Percentiles rank a stretch among this genome's conserved stretches.
Conservation (phyloP, 129 eudicot genomes). For the Flaveria ramosissima region DNA sequence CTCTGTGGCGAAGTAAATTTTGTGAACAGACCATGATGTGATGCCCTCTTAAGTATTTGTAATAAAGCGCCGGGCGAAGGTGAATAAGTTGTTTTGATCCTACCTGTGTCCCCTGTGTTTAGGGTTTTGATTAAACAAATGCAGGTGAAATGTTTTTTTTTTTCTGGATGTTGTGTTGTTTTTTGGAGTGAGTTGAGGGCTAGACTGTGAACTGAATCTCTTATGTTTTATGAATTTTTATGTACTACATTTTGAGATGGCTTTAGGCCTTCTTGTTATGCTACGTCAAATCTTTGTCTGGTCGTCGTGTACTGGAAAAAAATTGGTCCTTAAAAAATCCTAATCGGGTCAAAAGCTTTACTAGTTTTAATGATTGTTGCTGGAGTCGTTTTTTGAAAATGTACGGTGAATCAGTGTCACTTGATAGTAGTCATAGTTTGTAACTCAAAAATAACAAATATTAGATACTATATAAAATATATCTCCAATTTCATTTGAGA, state of each 20-base stretch:
- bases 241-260: slow-evolving; percentile 20
- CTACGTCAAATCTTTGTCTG: neutral
- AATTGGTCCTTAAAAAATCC: neutral
- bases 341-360: neutral
- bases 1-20: slow-evolving; percentile 40
- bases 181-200: neutral
- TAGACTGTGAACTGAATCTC: slow-evolving; percentile 12
- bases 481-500: too few species aligned
- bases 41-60: neutral
- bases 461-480: too few species aligned
- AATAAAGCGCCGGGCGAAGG: slow-evolving; percentile 31
- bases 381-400: too few species aligned
- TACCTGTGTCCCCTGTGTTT: slow-evolving; percentile 13
- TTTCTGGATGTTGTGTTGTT: too few species aligned
- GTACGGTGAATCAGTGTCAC: too few species aligned
- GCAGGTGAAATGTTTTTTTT: too few species aligned
- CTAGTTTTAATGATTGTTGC: too few species aligned
- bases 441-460: too few species aligned
- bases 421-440: too few species aligned
- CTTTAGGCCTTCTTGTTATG: neutral
- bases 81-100: slow-evolving; percentile 23
- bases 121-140: slow-evolving; percentile 27
- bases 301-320: neutral
- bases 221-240: slow-evolving; percentile 4
- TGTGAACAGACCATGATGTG: neutral